Percentiles rank a stretch among this genome's conserved stretches.
phyloP scores from a whole-genome alignment of 176 grass and related monocot species.

The Triticum timopheevii region DNA sequence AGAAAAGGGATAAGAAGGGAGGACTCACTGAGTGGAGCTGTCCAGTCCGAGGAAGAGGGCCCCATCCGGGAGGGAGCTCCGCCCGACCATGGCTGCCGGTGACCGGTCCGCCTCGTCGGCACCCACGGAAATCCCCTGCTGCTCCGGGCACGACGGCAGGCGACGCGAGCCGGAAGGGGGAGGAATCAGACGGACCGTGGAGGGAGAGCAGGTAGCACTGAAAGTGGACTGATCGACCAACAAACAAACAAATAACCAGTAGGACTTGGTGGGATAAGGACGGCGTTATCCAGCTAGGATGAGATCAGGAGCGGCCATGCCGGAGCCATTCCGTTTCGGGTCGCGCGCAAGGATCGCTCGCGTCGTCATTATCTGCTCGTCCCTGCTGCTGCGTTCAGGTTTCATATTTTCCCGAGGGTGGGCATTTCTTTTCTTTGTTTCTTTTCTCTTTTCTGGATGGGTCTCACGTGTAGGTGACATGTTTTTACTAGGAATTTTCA shows the following conservation, averaged over 20 bases:
- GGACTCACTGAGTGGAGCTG: conserved; percentile 89
- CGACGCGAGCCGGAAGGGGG: not conserved
- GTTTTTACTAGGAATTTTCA: too few relatives aligned
- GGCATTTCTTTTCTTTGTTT: too few relatives aligned
- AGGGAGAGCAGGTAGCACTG: not conserved
- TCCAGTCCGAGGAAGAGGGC: conserved; percentile 90
- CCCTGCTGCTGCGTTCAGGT: too few relatives aligned
- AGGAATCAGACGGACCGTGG: not conserved
- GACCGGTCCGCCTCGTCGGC: not conserved
- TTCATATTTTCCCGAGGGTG: too few relatives aligned
- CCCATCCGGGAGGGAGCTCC: conserved; percentile 59
- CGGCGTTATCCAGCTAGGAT: not conserved
- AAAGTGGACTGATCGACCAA: conserved; percentile 5
- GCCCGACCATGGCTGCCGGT: conserved; percentile 37
- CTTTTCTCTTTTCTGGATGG: too few relatives aligned
- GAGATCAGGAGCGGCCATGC: conserved; percentile 17
- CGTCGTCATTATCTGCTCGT: not conserved
- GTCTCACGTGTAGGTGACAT: too few relatives aligned
- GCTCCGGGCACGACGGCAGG: not conserved
- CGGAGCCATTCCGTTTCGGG: not conserved
- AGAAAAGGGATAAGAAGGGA: not conserved
- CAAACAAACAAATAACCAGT: not conserved
- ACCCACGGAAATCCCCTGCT: not conserved
- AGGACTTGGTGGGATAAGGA: not conserved
- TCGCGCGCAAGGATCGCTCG: not conserved